phyloP scores from a whole-genome alignment of 352 stramenopile species.

The Globisporangium alternatum region DNA sequence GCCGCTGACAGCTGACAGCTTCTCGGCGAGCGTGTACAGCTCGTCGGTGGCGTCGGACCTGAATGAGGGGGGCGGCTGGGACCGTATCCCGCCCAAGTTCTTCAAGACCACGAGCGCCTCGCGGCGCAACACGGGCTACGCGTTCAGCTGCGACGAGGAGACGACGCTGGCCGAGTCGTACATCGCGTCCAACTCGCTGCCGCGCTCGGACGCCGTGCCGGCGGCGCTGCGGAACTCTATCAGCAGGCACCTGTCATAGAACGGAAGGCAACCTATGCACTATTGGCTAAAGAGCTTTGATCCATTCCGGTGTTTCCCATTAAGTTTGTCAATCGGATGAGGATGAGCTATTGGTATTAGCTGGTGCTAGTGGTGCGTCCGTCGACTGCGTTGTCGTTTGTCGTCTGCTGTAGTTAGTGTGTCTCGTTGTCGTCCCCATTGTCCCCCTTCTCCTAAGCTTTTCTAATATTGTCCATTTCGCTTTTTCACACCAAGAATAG shows the following conservation, averaged over 20 bases:
- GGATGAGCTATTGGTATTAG: not conserved
- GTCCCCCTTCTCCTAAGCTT: no score
- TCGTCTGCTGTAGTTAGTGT: no score
- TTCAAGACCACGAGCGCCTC: conserved; percentile 28
- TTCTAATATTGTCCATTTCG: no score
- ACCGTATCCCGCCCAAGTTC: conserved; percentile 36
- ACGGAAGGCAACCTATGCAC: not conserved
- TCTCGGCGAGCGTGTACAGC: conserved; percentile 66
- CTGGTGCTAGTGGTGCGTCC: not conserved
- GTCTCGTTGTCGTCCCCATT: no score
- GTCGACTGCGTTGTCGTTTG: no score
- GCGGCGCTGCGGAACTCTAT: conserved; percentile 62
- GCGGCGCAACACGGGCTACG: conserved; percentile 66
- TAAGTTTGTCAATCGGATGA: not conserved
- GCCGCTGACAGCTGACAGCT: conserved; percentile 37
- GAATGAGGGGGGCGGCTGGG: conserved; percentile 26
- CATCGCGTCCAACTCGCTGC: conserved; percentile 77
- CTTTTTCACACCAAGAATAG: no score
- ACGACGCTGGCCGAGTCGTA: conserved; percentile 82
- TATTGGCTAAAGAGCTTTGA: not conserved
- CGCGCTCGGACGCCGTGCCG: conserved; percentile 60
- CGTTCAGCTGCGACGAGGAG: conserved; percentile 83
- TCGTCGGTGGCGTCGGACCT: conserved; percentile 42
- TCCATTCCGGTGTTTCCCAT: not conserved
- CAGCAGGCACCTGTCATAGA: conserved; percentile 10